phyloP scores from a whole-genome alignment of 2,329 filamentous ascomycete species.

The Colletotrichum salicis region DNA sequence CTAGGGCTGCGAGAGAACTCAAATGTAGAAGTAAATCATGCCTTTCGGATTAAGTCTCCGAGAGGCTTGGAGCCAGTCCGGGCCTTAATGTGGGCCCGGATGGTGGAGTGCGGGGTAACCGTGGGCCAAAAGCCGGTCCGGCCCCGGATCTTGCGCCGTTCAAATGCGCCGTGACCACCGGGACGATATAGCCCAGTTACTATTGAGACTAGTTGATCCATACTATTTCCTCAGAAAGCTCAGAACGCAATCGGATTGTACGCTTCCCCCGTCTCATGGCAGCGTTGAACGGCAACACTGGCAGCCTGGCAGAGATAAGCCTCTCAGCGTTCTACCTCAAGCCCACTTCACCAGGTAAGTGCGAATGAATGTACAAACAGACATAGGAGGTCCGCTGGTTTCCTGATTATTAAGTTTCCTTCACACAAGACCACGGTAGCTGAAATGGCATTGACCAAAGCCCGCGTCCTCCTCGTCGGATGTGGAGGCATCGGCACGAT shows the following conservation, averaged over 20 bases:
- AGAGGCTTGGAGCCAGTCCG: background rate
- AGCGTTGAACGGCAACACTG: too few relatives aligned
- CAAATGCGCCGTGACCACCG: background rate
- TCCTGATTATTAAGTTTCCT: too few relatives aligned
- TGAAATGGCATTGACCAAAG: conserved; percentile 38
- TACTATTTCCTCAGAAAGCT: too few relatives aligned
- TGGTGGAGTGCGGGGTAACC: conserved; percentile 6
- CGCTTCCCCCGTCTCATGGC: too few relatives aligned
- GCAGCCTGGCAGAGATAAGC: too few relatives aligned
- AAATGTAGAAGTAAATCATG: background rate
- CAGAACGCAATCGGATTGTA: too few relatives aligned
- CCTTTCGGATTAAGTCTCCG: background rate
- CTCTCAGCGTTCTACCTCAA: too few relatives aligned
- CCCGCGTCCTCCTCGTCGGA: conserved; percentile 62
- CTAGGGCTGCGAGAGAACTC: background rate
- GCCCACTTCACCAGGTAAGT: too few relatives aligned
- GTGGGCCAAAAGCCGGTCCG: background rate
- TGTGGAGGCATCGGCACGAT: conserved; percentile 67
- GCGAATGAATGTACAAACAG: too few relatives aligned
- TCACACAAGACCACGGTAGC: background rate
- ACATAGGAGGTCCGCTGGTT: too few relatives aligned
- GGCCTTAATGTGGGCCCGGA: background rate
- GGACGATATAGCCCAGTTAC: background rate
- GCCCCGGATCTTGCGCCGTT: background rate
- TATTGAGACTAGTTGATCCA: too few relatives aligned